These are phyloP conservation scores for Microbotryomycetes sp. DNA, from an alignment of 1,284 basidiomycete species.

Conservation along the genomic window DNA sequence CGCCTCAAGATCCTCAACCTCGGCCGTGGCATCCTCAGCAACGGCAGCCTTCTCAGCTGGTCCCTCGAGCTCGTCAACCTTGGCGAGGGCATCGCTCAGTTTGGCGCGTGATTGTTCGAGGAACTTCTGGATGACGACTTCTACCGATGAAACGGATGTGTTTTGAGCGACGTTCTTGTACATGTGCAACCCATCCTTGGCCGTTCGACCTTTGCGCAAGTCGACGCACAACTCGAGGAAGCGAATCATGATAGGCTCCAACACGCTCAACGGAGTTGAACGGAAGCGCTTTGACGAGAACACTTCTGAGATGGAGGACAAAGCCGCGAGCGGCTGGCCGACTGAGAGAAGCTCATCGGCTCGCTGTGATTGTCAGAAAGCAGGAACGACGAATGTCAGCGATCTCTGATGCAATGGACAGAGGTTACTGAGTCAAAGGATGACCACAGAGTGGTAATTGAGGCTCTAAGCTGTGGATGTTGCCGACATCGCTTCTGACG, in stretches of 20 bases:
- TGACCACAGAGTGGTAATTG: no score
- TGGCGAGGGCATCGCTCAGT: constrained; percentile 65
- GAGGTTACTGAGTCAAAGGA: neutral
- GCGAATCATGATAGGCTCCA: constrained; percentile 88
- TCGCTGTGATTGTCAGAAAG: constrained; percentile 50
- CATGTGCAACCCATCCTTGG: constrained; percentile 76
- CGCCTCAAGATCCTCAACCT: constrained; percentile 47
- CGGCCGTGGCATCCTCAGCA: constrained; percentile 28
- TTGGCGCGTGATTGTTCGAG: constrained; percentile 81
- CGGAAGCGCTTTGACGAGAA: constrained; percentile 91
- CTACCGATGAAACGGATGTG: constrained; percentile 82
- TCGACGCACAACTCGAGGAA: constrained; percentile 90
- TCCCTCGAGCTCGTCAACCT: constrained; percentile 80
- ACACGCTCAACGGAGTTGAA: constrained; percentile 75
- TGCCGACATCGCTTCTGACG: no score
- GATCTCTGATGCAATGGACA: no score
- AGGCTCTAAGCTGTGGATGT: no score
- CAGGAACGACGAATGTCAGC: neutral
- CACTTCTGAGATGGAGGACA: constrained; percentile 84
- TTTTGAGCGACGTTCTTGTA: constrained; percentile 90
- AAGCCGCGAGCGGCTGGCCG: constrained; percentile 78
- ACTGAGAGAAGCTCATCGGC: constrained; percentile 87
- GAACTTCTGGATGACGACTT: constrained; percentile 84
- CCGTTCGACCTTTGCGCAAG: constrained; percentile 85
- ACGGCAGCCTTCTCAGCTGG: constrained; percentile 37